Evolutionary conservation across 331 rosid species (phyloP).

Genomic region (Acacia concinna): DNA sequence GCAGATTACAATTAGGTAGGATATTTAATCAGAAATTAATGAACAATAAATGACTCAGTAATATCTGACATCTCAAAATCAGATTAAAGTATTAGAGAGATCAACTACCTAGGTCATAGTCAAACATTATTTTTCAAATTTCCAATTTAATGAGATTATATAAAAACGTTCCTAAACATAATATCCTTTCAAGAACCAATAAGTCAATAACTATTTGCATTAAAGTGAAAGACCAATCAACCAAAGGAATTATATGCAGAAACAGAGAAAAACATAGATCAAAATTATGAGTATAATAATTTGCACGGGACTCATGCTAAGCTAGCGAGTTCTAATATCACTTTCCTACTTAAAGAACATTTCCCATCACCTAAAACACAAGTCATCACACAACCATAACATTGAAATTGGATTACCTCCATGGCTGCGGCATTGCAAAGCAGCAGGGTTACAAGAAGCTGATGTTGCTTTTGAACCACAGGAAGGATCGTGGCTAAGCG

Average conservation of each 20-base stretch:
- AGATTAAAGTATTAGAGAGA: neutral
- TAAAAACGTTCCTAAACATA: neutral
- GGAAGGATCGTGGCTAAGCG: conserved; percentile 81
- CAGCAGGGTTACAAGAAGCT: conserved; percentile 92
- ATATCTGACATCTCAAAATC: neutral
- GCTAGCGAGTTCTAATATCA: neutral
- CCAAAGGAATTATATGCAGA: neutral
- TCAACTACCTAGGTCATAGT: neutral
- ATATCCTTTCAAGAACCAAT: neutral
- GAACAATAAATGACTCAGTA: neutral
- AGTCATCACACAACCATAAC: neutral
- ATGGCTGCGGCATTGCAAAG: conserved; percentile 90
- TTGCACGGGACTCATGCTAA: neutral
- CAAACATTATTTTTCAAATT: neutral
- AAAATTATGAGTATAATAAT: neutral
- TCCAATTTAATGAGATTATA: neutral
- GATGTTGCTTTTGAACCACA: conserved; percentile 94
- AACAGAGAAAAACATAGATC: neutral
- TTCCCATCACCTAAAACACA: neutral
- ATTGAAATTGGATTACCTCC: conserved; percentile 65
- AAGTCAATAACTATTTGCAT: neutral
- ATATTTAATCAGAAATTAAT: conserved; percentile 15
- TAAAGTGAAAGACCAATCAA: neutral
- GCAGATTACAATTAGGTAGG: conserved; percentile 47
- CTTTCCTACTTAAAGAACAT: neutral